A percentile compares a stretch with the other conserved stretches of the same genome.
These are phyloP conservation scores for Tubosaeta sp. DNA, from an alignment of 768 basidiomycete species.

Conservation along the genomic window DNA sequence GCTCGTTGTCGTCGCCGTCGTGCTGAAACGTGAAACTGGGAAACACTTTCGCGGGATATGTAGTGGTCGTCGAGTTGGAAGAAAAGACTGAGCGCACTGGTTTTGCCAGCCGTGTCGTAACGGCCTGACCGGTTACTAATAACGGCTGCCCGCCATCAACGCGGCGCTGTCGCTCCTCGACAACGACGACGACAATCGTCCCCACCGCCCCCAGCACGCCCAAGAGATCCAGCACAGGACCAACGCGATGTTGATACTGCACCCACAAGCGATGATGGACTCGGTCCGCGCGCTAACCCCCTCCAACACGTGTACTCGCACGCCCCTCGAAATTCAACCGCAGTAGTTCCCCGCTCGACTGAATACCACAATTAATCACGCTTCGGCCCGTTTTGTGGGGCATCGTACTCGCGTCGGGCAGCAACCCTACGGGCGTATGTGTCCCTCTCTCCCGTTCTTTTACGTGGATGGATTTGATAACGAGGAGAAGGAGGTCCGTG, in stretches of 20 bases:
- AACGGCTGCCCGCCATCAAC: slow-evolving; percentile 23
- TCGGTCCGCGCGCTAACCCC: slow-evolving; percentile 26
- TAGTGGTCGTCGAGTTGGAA: slow-evolving; percentile 18
- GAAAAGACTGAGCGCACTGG: slow-evolving; percentile 28
- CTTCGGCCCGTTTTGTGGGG: slow-evolving; percentile 14
- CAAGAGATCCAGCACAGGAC: background rate
- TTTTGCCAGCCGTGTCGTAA: slow-evolving; percentile 33
- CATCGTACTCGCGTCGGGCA: slow-evolving; percentile 5
- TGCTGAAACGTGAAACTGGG: slow-evolving; percentile 7
- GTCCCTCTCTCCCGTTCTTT: slow-evolving; percentile 9
- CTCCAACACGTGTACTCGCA: slow-evolving; percentile 33
- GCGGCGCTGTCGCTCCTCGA: slow-evolving; percentile 13
- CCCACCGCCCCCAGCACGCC: background rate
- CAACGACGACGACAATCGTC: background rate
- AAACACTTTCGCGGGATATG: slow-evolving; percentile 6
- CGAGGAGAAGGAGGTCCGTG: slow-evolving; percentile 5
- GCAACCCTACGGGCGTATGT: slow-evolving; percentile 2
- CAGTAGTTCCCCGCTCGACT: slow-evolving; percentile 20
- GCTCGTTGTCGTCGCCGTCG: slow-evolving; percentile 13
- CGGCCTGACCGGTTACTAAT: slow-evolving; percentile 25
- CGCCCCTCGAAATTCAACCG: slow-evolving; percentile 26
- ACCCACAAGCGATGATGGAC: background rate
- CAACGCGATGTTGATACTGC: background rate
- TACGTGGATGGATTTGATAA: slow-evolving; percentile 12
- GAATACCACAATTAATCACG: slow-evolving; percentile 3